Evolutionary conservation across 169 alveolate genomes (phyloP).

Genomic region (Amoebophrya sp.): DNA sequence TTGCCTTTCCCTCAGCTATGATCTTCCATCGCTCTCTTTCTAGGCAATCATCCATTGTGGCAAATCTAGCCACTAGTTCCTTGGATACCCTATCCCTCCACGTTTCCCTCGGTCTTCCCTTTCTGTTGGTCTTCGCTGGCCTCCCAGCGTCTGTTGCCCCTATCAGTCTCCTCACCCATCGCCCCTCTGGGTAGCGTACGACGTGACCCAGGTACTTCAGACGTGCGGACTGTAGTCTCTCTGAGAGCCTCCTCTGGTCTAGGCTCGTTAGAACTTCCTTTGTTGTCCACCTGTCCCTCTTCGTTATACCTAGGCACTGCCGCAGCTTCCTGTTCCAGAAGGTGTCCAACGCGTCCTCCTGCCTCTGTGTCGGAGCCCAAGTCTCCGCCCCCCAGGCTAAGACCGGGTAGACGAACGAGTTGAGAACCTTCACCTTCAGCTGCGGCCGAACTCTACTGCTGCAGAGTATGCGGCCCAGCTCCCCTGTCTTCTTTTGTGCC

Average conservation of each 20-base stretch:
- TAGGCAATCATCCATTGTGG: too few relatives aligned
- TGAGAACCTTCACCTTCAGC: not conserved
- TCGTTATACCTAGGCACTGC: not conserved
- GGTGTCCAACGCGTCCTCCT: not conserved
- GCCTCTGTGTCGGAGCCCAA: not conserved
- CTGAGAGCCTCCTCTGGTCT: not conserved
- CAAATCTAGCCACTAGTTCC: too few relatives aligned
- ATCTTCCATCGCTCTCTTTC: too few relatives aligned
- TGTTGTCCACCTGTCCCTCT: not conserved
- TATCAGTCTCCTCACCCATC: not conserved
- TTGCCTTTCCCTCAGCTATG: too few relatives aligned
- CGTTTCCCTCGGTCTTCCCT: too few relatives aligned
- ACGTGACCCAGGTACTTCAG: not conserved
- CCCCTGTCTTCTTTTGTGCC: not conserved
- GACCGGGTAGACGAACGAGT: not conserved
- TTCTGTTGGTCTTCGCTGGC: too few relatives aligned
- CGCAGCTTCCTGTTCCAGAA: slow-evolving; percentile 17
- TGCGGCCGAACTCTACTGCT: not conserved
- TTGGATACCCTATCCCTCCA: too few relatives aligned
- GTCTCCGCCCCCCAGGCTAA: not conserved
- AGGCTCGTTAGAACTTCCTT: not conserved
- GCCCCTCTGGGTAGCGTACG: not conserved
- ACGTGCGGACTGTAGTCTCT: not conserved
- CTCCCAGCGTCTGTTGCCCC: not conserved
- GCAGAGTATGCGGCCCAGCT: not conserved